These are phyloP conservation scores for Pseudopyricularia javanii DNA, from an alignment of 2,329 filamentous ascomycete species.

Conservation along the genomic window DNA sequence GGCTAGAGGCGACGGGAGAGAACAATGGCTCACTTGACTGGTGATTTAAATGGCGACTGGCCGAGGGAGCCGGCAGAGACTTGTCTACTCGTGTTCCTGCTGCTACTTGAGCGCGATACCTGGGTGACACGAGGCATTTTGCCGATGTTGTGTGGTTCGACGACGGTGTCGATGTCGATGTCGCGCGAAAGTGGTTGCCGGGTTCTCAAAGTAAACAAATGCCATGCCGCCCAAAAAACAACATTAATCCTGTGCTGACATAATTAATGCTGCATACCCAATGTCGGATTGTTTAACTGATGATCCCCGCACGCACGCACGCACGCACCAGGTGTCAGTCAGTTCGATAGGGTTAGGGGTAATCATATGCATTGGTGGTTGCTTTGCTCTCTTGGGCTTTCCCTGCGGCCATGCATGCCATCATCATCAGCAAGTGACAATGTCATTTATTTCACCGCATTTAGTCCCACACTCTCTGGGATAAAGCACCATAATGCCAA, in stretches of 20 bases:
- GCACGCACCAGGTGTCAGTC: too few relatives aligned
- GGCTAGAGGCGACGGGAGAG: background rate
- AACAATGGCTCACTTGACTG: constrained; percentile 35
- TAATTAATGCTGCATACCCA: background rate
- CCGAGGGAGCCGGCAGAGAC: constrained; percentile 29
- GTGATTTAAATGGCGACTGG: constrained; percentile 43
- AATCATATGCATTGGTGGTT: too few relatives aligned
- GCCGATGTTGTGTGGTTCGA: constrained; percentile 6
- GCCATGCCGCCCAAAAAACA: background rate
- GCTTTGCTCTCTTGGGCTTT: too few relatives aligned
- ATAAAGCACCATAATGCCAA: too few relatives aligned
- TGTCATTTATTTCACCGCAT: too few relatives aligned
- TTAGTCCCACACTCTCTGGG: too few relatives aligned
- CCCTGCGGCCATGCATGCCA: too few relatives aligned
- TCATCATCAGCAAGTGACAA: too few relatives aligned
- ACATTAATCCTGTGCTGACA: background rate
- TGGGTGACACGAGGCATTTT: constrained; percentile 48
- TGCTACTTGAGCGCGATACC: constrained; percentile 33
- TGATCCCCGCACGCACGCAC: background rate
- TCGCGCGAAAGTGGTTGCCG: constrained; percentile 2
- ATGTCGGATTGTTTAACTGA: constrained; percentile 6
- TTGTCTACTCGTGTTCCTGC: constrained; percentile 23
- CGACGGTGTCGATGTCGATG: constrained; percentile 3
- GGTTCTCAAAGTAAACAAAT: constrained; percentile 15
- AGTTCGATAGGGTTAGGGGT: too few relatives aligned